Base-by-base conservation (phyloP, 768 basidiomycete species). In the Xerocomellus dryophilus region DNA sequence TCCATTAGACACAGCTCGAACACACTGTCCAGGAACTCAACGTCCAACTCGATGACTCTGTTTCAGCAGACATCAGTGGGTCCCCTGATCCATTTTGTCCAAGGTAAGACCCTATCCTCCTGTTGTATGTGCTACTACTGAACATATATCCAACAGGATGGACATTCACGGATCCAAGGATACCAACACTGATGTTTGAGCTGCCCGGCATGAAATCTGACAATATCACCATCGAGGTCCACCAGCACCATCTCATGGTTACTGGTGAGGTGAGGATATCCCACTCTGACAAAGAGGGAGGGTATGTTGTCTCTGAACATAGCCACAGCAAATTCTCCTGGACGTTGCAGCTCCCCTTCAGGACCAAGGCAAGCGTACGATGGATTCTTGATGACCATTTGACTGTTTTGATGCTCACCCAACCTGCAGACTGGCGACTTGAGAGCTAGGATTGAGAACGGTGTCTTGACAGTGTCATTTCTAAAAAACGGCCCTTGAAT, bases 171-270 rank as follows among this genome's bases (percentile, higher is more conserved):
- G 80, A 61, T 69, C 74, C 47, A 57, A 70, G 11, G 69, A 72
- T 17, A 8, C 27, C 43, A 44, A 18, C 7, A 11, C 10, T 11
- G 27, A 75, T 74, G 17, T 80, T 82, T 56, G 82, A 81, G 60
- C 69, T 80, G 7, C 81, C 81, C 11, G 80, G 81, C 9, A 63
- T 82, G 52, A 77, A 72, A 56, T 77, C 78, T 61, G 75, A 77
- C 47, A 72, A 79, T 46, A 73, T 82, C 47, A 65, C 66, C 44
- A 76, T 82, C 49, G 76, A 80, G 53, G 67, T 80, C 17, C 71
- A 74, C 48, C 73, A 78, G 54, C 69, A 73, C 51, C 73, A 73
- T 36, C 69, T 83, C 45, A 76, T 69, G 15, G 67, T 83, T 43
- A 73, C 75, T 5, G 80, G 78, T 27, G 75, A 82, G 64, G 68